Conservation (phyloP, 495 filamentous ascomycete genomes). For the Penicillium cinerascens region DNA sequence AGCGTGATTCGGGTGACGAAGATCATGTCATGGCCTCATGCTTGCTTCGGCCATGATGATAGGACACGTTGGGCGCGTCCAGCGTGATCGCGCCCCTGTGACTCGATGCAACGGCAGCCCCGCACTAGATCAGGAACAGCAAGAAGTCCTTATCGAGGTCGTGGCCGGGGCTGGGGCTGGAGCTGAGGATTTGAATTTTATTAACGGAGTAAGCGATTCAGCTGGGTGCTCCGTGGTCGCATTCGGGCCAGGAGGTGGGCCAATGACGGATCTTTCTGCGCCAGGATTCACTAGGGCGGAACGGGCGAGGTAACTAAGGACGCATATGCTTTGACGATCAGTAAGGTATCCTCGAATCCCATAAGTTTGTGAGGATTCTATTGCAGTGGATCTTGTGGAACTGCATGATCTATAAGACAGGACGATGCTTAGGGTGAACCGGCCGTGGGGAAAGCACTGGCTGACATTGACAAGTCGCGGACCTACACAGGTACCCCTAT, state of each 20-base stretch:
- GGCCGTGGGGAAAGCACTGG: not conserved
- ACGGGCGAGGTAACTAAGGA: not conserved
- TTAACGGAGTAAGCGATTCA: not conserved
- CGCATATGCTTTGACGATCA: not conserved
- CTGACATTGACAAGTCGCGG: not conserved
- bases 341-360: not conserved
- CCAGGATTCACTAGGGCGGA: not conserved
- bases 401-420: not conserved
- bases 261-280: constrained; percentile 3
- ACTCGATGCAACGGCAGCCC: constrained; percentile 22
- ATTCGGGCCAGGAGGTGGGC: constrained; percentile 2
- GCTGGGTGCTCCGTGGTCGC: constrained; percentile 4
- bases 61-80: constrained; percentile 3
- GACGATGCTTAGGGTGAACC: not conserved
- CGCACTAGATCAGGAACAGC: constrained; percentile 2
- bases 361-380: not conserved
- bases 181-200: not conserved
- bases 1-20: not conserved
- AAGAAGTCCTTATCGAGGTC: not conserved
- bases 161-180: too few relatives aligned
- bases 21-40: constrained; percentile 17
- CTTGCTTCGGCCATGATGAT: constrained; percentile 5
- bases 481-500: not conserved
- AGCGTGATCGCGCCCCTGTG: constrained; percentile 7
- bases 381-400: not conserved